Percentiles rank a stretch among this genome's conserved stretches.
Evolutionary conservation across 2,329 filamentous ascomycete species (phyloP).

Genomic region (Albophoma yamanashiensis): DNA sequence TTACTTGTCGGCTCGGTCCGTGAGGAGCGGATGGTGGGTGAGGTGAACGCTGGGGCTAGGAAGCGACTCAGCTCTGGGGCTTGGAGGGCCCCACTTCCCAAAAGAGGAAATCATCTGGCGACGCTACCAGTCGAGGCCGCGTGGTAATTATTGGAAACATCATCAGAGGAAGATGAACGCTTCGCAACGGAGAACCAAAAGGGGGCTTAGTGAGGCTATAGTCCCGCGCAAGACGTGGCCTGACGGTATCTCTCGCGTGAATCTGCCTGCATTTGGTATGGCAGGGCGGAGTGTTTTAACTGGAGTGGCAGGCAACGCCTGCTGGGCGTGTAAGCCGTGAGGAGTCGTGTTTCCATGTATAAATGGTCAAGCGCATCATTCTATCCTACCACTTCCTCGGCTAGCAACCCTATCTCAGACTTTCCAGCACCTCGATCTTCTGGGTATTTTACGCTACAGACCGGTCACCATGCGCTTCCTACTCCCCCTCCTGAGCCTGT

Average conservation of each 20-base stretch:
- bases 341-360: background rate
- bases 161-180: background rate
- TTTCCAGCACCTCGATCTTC: background rate
- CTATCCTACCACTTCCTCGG: background rate
- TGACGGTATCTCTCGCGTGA: background rate
- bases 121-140: background rate
- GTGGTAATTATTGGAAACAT: background rate
- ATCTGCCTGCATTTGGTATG: background rate
- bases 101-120: slow-evolving; percentile 6
- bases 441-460: background rate
- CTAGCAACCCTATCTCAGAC: background rate
- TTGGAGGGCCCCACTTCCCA: slow-evolving; percentile 1
- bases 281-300: background rate
- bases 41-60: background rate
- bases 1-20: background rate
- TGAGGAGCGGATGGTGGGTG: background rate
- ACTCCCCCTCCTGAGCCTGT: slow-evolving; percentile 1
- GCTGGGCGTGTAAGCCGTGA: background rate
- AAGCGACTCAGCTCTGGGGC: background rate
- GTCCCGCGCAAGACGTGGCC: background rate
- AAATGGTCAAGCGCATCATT: background rate
- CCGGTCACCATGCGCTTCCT: slow-evolving; percentile 2
- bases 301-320: background rate
- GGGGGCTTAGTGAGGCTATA: background rate
- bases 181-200: background rate